Percentiles rank a stretch among this genome's conserved stretches.
Evolutionary conservation across 345 rosid genomes (phyloP).

Genomic region (Pseudoturritis turrita): DNA sequence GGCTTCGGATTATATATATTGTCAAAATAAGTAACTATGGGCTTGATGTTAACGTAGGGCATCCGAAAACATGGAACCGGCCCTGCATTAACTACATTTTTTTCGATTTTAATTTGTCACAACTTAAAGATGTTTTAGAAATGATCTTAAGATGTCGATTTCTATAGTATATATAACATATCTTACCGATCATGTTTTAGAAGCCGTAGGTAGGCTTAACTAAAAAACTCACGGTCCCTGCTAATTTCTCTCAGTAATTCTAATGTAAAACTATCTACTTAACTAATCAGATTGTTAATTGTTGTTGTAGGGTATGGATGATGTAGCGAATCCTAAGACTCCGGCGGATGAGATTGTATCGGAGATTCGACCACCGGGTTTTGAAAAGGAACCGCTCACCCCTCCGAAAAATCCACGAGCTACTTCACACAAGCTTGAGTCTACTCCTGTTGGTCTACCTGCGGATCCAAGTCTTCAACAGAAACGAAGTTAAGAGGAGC

Average conservation of each 20-base stretch:
- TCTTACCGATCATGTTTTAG: no score
- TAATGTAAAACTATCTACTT: no score
- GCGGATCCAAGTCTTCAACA: conserved; percentile 31
- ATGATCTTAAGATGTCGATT: no score
- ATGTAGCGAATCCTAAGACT: conserved; percentile 35
- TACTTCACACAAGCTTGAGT: conserved; percentile 33
- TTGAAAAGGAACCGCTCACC: conserved; percentile 26
- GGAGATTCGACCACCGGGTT: conserved; percentile 31
- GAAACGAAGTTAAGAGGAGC: conserved; percentile 19
- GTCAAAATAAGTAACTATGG: no score
- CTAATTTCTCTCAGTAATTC: no score
- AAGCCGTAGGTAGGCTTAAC: no score
- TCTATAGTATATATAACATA: no score
- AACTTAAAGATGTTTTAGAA: background rate
- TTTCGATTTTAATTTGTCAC: background rate
- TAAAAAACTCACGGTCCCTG: no score
- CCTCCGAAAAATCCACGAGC: conserved; percentile 25
- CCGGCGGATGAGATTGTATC: conserved; percentile 26
- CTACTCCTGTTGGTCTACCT: conserved; percentile 30
- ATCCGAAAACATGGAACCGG: no score
- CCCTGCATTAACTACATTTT: background rate
- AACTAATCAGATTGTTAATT: background rate
- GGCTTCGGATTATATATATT: no score
- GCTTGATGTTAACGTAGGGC: no score
- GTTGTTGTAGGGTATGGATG: conserved; percentile 33